Evolutionary conservation across 345 rosid species (phyloP).

Genomic region (Cardiospermum halicacabum): DNA sequence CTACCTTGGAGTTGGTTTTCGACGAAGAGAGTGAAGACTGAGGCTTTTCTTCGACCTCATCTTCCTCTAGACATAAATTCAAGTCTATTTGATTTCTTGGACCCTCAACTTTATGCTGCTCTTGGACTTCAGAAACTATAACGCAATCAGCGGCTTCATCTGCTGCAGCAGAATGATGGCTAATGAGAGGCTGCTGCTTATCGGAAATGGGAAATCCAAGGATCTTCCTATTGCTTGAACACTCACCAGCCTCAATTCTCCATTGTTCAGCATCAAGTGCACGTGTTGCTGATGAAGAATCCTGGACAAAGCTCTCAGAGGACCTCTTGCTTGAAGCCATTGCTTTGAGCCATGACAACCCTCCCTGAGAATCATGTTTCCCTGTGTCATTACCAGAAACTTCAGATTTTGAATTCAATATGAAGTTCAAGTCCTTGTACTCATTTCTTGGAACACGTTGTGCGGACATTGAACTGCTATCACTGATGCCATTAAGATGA

Average conservation of each 20-base stretch:
- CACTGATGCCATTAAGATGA: slow-evolving; percentile 15
- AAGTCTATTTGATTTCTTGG: slow-evolving; percentile 48
- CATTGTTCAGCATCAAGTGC: slow-evolving; percentile 25
- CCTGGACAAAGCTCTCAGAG: slow-evolving; percentile 26
- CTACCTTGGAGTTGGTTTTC: slow-evolving; percentile 27
- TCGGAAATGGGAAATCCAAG: slow-evolving; percentile 34
- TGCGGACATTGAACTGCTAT: slow-evolving; percentile 22
- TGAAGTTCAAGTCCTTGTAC: slow-evolving; percentile 12
- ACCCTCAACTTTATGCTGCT: slow-evolving; percentile 12
- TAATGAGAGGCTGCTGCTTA: slow-evolving; percentile 21
- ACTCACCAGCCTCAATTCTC: slow-evolving; percentile 27
- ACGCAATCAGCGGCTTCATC: slow-evolving; percentile 11
- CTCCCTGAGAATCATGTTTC: slow-evolving; percentile 18
- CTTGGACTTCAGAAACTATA: slow-evolving; percentile 10
- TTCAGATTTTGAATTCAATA: slow-evolving; percentile 27
- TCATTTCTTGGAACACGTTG: slow-evolving; percentile 11
- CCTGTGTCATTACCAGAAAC: slow-evolving; percentile 11
- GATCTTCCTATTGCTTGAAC: slow-evolving; percentile 29
- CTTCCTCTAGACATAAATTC: slow-evolving; percentile 48
- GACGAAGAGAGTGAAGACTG: slow-evolving; percentile 22
- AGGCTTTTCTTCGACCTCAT: slow-evolving; percentile 35
- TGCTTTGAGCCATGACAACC: slow-evolving; percentile 46
- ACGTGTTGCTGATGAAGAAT: slow-evolving; percentile 30
- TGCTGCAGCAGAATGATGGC: slow-evolving; percentile 13
- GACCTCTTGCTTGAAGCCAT: slow-evolving; percentile 23